These are phyloP conservation scores for Ganoderma lucidum DNA, from an alignment of 1,284 basidiomycete genomes.

Conservation along the genomic window DNA sequence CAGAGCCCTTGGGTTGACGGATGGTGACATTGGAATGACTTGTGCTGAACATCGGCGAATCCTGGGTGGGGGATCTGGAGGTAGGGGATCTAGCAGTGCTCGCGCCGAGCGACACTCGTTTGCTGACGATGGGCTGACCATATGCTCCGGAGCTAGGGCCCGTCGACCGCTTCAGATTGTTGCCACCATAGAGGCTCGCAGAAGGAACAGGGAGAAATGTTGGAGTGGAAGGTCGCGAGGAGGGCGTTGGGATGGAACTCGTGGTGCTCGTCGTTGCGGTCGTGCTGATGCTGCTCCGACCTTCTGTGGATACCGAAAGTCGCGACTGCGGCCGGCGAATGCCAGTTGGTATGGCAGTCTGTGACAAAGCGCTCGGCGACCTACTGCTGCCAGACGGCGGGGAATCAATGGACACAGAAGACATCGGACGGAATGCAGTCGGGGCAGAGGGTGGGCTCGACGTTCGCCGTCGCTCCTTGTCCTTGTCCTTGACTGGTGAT, in stretches of 20 bases:
- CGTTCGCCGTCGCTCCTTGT: constrained; percentile 61
- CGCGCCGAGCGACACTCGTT: constrained; percentile 65
- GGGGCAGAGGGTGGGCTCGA: constrained; percentile 59
- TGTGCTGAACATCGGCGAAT: constrained; percentile 38
- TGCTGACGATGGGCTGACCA: constrained; percentile 44
- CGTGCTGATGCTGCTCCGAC: constrained; percentile 58
- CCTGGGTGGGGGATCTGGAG: constrained; percentile 36
- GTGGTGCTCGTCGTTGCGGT: constrained; percentile 52
- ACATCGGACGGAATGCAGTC: constrained; percentile 41
- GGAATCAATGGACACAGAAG: constrained; percentile 48
- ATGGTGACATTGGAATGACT: constrained; percentile 58
- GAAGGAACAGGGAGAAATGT: constrained; percentile 76
- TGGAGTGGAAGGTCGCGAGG: constrained; percentile 76
- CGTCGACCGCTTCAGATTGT: constrained; percentile 64
- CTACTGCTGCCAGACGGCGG: constrained; percentile 45
- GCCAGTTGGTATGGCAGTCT: constrained; percentile 51
- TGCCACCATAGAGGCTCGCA: constrained; percentile 52
- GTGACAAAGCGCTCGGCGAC: constrained; percentile 44
- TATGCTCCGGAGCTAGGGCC: constrained; percentile 54
- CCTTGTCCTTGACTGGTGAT: constrained; percentile 66
- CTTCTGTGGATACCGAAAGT: constrained; percentile 58
- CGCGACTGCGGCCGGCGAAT: constrained; percentile 73
- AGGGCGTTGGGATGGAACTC: constrained; percentile 69
- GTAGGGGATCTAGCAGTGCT: constrained; percentile 34
- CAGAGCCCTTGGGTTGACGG: constrained; percentile 53